Percentiles rank a stretch among this genome's conserved stretches.
phyloP scores from a whole-genome alignment of 2,329 filamentous ascomycete species.

The Fusarium multiceps region DNA sequence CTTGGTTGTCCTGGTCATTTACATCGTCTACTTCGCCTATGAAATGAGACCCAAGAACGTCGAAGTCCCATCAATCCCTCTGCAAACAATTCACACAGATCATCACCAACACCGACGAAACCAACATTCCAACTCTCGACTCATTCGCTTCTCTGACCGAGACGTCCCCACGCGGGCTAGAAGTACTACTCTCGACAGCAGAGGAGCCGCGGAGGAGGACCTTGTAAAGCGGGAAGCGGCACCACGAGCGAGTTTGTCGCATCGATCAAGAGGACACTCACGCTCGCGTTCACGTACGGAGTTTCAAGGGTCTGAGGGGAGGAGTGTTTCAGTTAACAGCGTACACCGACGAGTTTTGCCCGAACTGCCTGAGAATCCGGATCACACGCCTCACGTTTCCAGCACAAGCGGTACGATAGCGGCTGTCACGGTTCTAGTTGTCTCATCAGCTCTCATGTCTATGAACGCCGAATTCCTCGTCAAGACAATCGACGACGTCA shows the following conservation, averaged over 20 bases:
- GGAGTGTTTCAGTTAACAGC: constrained; percentile 37
- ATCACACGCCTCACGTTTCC: not conserved
- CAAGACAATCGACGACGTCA: constrained; percentile 66
- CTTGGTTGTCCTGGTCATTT: constrained; percentile 78
- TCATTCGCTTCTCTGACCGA: constrained; percentile 49
- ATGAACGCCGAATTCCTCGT: constrained; percentile 72
- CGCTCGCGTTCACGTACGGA: constrained; percentile 41
- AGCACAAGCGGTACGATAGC: constrained; percentile 47
- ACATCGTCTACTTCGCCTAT: constrained; percentile 78
- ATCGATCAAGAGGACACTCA: constrained; percentile 34
- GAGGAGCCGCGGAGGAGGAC: constrained; percentile 17
- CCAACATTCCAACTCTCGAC: constrained; percentile 33
- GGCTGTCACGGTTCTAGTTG: constrained; percentile 62
- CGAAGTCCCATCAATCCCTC: constrained; percentile 77
- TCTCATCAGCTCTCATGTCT: constrained; percentile 67
- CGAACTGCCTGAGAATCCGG: not conserved
- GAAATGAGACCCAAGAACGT: constrained; percentile 73
- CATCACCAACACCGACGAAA: constrained; percentile 14
- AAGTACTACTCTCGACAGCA: constrained; percentile 32
- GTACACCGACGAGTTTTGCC: constrained; percentile 19
- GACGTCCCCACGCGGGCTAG: constrained; percentile 20
- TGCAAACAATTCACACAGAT: constrained; percentile 66
- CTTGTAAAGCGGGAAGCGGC: constrained; percentile 10
- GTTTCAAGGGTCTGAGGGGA: constrained; percentile 30
- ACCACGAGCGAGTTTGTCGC: constrained; percentile 30